Percentiles rank a stretch among this genome's conserved stretches.
Conservation (phyloP, 768 basidiomycete species). For the Cystobasidium tubakii region DNA sequence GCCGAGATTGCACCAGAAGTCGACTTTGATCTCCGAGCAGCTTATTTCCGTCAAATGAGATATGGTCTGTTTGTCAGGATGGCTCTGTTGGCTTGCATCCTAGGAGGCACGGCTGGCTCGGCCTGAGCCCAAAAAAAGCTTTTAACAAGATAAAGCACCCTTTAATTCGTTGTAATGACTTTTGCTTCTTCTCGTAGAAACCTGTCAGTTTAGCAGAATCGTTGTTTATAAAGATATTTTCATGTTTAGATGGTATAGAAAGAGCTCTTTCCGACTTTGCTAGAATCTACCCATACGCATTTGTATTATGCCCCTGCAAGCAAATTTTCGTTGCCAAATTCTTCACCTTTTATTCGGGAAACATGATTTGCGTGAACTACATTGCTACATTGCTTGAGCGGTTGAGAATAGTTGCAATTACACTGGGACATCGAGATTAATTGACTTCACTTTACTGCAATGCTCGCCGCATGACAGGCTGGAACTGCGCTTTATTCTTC, state of each 20-base stretch:
- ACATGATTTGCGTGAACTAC: no score
- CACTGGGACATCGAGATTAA: no score
- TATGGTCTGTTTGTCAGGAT: slow-evolving; percentile 90
- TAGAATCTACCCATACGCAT: not conserved
- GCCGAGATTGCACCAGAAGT: slow-evolving; percentile 98
- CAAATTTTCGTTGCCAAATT: no score
- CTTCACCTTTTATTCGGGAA: no score
- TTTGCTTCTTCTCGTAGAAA: no score
- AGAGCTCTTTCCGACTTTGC: not conserved
- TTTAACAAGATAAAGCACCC: not conserved
- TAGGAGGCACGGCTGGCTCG: slow-evolving; percentile 2
- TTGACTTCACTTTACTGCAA: no score
- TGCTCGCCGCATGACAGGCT: no score
- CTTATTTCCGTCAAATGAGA: slow-evolving; percentile 98
- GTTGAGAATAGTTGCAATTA: no score
- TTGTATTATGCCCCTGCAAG: not conserved
- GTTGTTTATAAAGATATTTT: not conserved
- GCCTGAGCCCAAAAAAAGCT: not conserved
- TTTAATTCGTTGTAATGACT: no score
- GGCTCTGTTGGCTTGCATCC: slow-evolving; percentile 29
- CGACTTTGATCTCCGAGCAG: slow-evolving; percentile 90
- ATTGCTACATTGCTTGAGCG: no score
- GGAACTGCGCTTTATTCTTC: not conserved
- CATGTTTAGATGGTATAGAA: not conserved
- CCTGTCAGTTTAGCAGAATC: not conserved